Percentiles rank a stretch among this genome's conserved stretches.
These are phyloP conservation scores for Rhizoclosmatium sp. DNA, from an alignment of 192 early-diverging fungal species.

Conservation along the genomic window DNA sequence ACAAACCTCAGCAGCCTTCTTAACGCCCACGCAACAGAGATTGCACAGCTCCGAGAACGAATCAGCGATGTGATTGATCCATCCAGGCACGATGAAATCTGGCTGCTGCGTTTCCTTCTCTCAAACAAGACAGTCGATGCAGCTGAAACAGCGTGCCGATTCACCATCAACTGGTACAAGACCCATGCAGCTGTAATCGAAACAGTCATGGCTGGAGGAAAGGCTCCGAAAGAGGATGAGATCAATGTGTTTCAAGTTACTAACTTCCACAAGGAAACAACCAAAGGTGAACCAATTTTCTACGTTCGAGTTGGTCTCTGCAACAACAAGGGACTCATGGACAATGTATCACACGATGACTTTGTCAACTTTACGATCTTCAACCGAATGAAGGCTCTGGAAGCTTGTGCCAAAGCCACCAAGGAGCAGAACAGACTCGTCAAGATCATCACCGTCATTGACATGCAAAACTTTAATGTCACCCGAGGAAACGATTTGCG, in stretches of 20 bases:
- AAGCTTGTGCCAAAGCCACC: neutral
- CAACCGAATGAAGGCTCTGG: neutral
- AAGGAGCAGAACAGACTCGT: neutral
- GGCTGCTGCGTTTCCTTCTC: conserved; percentile 21
- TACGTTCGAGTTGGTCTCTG: conserved; percentile 13
- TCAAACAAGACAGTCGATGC: conserved; percentile 17
- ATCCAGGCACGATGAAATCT: conserved; percentile 13
- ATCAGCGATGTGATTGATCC: neutral
- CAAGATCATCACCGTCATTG: neutral
- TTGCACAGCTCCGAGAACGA: neutral
- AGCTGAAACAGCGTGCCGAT: conserved; percentile 1
- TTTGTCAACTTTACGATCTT: conserved; percentile 16
- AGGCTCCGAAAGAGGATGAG: neutral
- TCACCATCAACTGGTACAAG: conserved; percentile 15
- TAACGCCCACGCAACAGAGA: neutral
- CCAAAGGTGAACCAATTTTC: conserved; percentile 19
- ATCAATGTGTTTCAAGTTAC: conserved; percentile 19
- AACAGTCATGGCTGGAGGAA: neutral
- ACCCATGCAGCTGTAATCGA: neutral
- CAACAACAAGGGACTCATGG: conserved; percentile 20
- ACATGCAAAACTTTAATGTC: neutral
- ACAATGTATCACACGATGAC: conserved; percentile 4
- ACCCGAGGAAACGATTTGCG: neutral
- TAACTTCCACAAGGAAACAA: conserved; percentile 13
- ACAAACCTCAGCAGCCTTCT: neutral